Conservation (phyloP, 352 stramenopile genomes). For the Pythium periplocum region DNA sequence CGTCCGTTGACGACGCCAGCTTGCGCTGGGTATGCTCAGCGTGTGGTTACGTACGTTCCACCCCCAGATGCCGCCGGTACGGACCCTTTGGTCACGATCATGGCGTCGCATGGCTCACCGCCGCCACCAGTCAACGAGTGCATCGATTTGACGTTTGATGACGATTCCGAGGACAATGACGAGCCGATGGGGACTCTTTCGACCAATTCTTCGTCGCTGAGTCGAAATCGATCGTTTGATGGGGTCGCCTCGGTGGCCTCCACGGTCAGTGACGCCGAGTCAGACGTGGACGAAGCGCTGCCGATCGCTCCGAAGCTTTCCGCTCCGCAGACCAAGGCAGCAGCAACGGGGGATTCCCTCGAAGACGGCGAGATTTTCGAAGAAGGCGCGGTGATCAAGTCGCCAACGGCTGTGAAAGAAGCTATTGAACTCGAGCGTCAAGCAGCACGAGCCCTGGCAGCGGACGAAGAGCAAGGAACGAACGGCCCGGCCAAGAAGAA, state of each 20-base stretch:
- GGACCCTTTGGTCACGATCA: background rate
- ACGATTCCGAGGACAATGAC: slow-evolving; percentile 48
- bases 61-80: background rate
- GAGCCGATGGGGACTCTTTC: slow-evolving; percentile 19
- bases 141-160: slow-evolving; percentile 59
- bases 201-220: background rate
- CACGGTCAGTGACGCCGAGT: background rate
- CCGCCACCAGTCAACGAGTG: background rate
- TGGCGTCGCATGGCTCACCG: background rate
- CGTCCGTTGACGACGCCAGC: background rate
- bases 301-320: background rate
- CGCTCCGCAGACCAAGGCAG: background rate
- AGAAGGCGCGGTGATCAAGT: slow-evolving; percentile 37
- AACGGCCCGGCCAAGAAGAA: slow-evolving; percentile 34
- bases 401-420: slow-evolving; percentile 31
- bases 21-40: background rate
- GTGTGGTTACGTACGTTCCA: background rate
- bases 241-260: background rate
- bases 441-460: slow-evolving; percentile 5
- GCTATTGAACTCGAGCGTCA: slow-evolving; percentile 28
- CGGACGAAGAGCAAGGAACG: slow-evolving; percentile 4
- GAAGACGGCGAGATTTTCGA: slow-evolving; percentile 78
- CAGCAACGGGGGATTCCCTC: slow-evolving; percentile 13
- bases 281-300: slow-evolving; percentile 7
- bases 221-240: background rate